Percentiles rank a stretch among this genome's conserved stretches.
Conservation (phyloP, 2,329 filamentous ascomycete species). For the Cladosporium austrohemisphaericum region DNA sequence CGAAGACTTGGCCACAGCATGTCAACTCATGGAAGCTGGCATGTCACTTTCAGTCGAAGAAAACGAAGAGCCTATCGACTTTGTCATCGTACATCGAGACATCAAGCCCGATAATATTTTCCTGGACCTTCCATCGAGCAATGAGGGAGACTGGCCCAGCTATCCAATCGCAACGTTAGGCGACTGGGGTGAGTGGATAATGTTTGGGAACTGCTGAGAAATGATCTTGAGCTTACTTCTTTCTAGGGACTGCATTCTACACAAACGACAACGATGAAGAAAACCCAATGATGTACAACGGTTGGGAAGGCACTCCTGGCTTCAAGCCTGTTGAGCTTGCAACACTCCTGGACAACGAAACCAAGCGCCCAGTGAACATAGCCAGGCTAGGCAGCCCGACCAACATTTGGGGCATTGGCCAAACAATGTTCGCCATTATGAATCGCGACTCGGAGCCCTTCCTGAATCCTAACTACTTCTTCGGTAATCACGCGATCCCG, state of each 20-base stretch:
- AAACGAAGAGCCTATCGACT: too few relatives aligned
- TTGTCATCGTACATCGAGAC: slow-evolving; percentile 19
- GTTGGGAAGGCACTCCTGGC: slow-evolving; percentile 2
- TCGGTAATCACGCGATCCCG: too few relatives aligned
- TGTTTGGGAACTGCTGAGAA: too few relatives aligned
- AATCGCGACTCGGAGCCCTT: too few relatives aligned
- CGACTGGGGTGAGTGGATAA: slow-evolving; percentile 10
- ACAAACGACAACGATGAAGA: slow-evolving; percentile 6
- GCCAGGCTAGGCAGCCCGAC: slow-evolving; percentile 1
- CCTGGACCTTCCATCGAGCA: slow-evolving; percentile 7
- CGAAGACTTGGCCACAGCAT: slow-evolving; percentile 18
- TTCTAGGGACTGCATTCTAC: background rate
- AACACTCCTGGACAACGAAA: background rate
- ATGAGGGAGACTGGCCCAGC: background rate
- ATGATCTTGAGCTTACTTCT: background rate
- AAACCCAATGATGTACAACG: slow-evolving; percentile 12
- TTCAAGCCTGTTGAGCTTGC: slow-evolving; percentile 10
- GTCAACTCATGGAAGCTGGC: slow-evolving; percentile 13
- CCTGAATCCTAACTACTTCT: too few relatives aligned
- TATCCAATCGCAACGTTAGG: slow-evolving; percentile 12
- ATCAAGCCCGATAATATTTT: slow-evolving; percentile 21
- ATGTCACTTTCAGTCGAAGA: background rate
- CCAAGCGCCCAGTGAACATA: background rate
- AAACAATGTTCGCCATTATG: too few relatives aligned
- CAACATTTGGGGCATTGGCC: slow-evolving; percentile 14